Evolutionary conservation across 140 eudicot genomes (phyloP).

Genomic region (Flaveria floridana): DNA sequence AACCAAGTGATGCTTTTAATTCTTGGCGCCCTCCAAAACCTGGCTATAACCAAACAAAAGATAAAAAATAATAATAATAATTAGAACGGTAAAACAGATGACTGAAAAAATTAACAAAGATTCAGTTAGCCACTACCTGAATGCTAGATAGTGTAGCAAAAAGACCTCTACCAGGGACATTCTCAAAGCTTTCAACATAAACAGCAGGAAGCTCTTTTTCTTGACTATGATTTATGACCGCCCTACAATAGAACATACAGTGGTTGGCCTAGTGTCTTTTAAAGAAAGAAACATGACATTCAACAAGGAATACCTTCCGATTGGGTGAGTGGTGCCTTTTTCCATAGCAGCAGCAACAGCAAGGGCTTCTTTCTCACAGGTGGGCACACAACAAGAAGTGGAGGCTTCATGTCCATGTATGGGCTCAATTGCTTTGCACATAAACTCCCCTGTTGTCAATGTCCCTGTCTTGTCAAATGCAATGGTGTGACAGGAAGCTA

Average conservation of each 20-base stretch:
- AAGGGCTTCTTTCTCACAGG: conserved; percentile 93
- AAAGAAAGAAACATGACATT: background rate
- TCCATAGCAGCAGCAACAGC: conserved; percentile 99
- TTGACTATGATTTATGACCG: conserved; percentile 87
- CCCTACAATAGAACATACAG: conserved; percentile 49
- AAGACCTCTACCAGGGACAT: conserved; percentile 96
- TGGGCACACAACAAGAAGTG: conserved; percentile 80
- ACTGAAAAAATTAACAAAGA: background rate
- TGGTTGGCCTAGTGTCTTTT: background rate
- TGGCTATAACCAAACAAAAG: conserved; percentile 56
- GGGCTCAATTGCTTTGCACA: conserved; percentile 93
- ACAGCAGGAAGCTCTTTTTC: conserved; percentile 93
- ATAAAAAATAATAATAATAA: conserved; percentile 11
- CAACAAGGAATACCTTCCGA: conserved; percentile 62
- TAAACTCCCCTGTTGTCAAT: conserved; percentile 86
- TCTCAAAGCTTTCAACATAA: conserved; percentile 88
- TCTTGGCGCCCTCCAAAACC: conserved; percentile 74
- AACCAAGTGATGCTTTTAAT: conserved; percentile 84
- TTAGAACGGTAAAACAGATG: conserved; percentile 1
- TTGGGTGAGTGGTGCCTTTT: conserved; percentile 99
- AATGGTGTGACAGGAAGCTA: conserved; percentile 78
- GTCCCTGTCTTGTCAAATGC: conserved; percentile 99
- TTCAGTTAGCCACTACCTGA: conserved; percentile 53
- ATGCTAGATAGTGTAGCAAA: conserved; percentile 81
- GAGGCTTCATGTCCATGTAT: conserved; percentile 72